These are phyloP conservation scores for Choiromyces venosus DNA, from an alignment of 495 filamentous ascomycete genomes.

Conservation along the genomic window DNA sequence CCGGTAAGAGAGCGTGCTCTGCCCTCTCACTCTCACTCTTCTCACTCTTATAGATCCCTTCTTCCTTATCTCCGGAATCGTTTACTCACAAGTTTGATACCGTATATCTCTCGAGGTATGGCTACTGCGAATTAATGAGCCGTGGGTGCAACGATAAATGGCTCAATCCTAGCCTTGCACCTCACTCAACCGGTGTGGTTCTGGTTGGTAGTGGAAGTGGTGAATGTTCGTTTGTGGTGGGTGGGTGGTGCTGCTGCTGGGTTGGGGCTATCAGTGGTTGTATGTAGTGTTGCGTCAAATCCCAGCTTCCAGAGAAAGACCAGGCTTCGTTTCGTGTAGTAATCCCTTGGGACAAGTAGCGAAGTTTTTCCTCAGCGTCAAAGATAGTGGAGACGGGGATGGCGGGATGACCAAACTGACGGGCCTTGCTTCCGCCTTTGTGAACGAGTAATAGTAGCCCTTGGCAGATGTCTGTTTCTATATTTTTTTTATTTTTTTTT, in stretches of 20 bases:
- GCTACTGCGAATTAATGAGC: constrained; percentile 32
- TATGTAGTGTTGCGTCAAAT: constrained; percentile 1
- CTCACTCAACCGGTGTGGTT: constrained; percentile 28
- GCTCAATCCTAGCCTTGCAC: constrained; percentile 28
- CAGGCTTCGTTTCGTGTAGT: constrained; percentile 1
- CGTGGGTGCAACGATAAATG: constrained; percentile 35
- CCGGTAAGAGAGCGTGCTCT: neutral
- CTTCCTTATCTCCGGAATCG: constrained; percentile 23
- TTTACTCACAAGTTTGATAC: constrained; percentile 18
- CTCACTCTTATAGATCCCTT: neutral
- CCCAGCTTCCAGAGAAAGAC: neutral
- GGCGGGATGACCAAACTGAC: constrained; percentile 33
- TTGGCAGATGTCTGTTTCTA: neutral
- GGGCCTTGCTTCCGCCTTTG: constrained; percentile 19
- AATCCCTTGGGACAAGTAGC: constrained; percentile 1
- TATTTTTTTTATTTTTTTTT: neutral
- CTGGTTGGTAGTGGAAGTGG: constrained; percentile 12
- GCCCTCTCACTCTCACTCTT: neutral
- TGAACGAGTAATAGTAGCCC: neutral
- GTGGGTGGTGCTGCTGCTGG: constrained; percentile 7
- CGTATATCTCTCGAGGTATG: constrained; percentile 19
- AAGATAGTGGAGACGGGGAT: constrained; percentile 30
- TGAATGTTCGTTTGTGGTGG: constrained; percentile 8
- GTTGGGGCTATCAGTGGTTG: neutral
- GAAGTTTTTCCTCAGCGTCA: constrained; percentile 18